Percentiles rank a stretch among this genome's conserved stretches.
Evolutionary conservation across 768 basidiomycete genomes (phyloP).

Genomic region (Boletellus ananiceps): DNA sequence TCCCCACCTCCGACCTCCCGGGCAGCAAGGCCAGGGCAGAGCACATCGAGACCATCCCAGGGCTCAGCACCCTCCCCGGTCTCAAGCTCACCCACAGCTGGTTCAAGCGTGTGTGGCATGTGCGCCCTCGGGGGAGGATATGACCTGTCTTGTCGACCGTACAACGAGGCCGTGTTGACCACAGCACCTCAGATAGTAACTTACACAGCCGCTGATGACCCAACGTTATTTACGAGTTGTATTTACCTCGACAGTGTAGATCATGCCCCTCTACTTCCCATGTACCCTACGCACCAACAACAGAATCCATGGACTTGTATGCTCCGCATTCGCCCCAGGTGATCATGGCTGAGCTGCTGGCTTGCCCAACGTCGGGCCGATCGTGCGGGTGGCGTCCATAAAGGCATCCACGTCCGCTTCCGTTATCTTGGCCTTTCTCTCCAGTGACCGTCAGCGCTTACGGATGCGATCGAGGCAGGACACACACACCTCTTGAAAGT

Average conservation of each 20-base stretch:
- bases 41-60: conserved; percentile 20
- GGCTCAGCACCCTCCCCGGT: conserved; percentile 18
- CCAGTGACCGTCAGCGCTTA: conserved; percentile 8
- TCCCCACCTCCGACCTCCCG: neutral
- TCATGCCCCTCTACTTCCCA: neutral
- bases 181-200: neutral
- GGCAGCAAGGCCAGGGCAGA: conserved; percentile 14
- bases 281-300: conserved; percentile 3
- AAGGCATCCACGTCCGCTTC: conserved; percentile 70
- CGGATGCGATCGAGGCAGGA: neutral
- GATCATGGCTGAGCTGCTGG: conserved; percentile 6
- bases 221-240: conserved; percentile 2
- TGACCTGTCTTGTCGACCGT: conserved; percentile 7
- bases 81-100: conserved; percentile 25
- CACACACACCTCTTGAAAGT: conserved; percentile 72
- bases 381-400: conserved; percentile 79
- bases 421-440: conserved; percentile 79
- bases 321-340: neutral
- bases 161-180: conserved; percentile 9
- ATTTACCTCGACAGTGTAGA: neutral
- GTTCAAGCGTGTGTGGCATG: conserved; percentile 34
- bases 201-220: neutral
- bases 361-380: conserved; percentile 53
- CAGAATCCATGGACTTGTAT: conserved; percentile 5
- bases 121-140: conserved; percentile 23